Evolutionary conservation across 257 asterid species (phyloP).

Genomic region (Plantago major): DNA sequence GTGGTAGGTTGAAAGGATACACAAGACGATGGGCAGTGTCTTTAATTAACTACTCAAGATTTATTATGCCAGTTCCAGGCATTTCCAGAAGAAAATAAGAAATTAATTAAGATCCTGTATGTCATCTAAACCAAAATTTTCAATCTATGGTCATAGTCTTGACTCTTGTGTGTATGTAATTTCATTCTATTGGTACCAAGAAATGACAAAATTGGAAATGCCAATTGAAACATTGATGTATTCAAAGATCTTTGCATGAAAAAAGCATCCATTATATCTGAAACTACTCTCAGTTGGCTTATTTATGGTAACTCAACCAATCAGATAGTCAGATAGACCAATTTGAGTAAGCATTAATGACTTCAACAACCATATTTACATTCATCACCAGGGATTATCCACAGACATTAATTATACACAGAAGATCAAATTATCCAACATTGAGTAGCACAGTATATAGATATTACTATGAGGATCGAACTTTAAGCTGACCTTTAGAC

Average conservation of each 20-base stretch:
- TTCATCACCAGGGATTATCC: not conserved
- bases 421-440: slow-evolving; percentile 6
- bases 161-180: not conserved
- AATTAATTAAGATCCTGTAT: not conserved
- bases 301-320: too few species aligned
- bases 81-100: too few species aligned
- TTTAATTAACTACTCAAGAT: too few species aligned
- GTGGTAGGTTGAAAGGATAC: not conserved
- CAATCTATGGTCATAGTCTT: too few species aligned
- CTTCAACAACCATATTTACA: not conserved
- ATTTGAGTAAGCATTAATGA: not conserved
- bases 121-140: not conserved
- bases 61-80: too few species aligned
- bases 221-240: not conserved
- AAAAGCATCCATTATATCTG: slow-evolving; percentile 1
- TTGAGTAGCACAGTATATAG: not conserved
- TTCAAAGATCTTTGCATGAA: not conserved
- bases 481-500: slow-evolving; percentile 54
- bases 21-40: not conserved
- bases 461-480: not conserved
- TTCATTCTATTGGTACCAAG: not conserved
- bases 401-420: not conserved
- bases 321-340: not conserved
- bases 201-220: slow-evolving; percentile 2
- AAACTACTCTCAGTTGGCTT: slow-evolving; percentile 4